Percentiles rank a stretch among this genome's conserved stretches.
Evolutionary conservation across 345 rosid species (phyloP).

Genomic region (Aethionema arabicum): DNA sequence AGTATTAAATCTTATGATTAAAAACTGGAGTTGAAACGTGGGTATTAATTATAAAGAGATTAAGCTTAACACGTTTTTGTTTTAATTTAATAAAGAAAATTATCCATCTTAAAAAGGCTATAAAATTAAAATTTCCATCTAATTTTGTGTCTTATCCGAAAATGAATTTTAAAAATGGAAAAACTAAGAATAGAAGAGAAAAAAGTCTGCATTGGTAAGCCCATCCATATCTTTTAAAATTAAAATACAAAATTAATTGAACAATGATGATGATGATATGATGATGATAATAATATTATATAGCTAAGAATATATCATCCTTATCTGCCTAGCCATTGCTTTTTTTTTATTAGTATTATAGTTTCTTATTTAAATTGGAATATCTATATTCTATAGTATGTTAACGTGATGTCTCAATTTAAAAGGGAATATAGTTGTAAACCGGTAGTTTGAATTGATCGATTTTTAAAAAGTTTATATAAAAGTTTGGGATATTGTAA

Average conservation of each 20-base stretch:
- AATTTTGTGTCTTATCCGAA: constrained; percentile 19
- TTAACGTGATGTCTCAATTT: too few relatives aligned
- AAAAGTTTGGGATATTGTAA: too few relatives aligned
- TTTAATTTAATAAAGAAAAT: constrained; percentile 13
- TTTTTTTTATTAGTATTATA: constrained; percentile 4
- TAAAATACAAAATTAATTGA: neutral
- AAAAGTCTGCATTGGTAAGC: constrained; percentile 15
- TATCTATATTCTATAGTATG: too few relatives aligned
- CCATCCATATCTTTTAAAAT: neutral
- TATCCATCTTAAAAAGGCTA: constrained; percentile 1
- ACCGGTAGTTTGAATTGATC: too few relatives aligned
- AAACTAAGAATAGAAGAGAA: neutral
- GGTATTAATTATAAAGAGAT: constrained; percentile 19
- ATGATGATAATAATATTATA: neutral
- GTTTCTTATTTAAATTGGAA: too few relatives aligned
- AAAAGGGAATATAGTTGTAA: too few relatives aligned
- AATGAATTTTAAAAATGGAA: neutral
- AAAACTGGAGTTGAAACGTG: neutral
- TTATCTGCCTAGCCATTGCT: constrained; percentile 21
- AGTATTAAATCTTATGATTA: too few relatives aligned
- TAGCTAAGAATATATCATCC: constrained; percentile 26
- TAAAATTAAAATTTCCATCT: constrained; percentile 9
- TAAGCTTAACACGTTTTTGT: constrained; percentile 29
- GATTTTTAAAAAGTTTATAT: too few relatives aligned
- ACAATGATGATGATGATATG: neutral